Evolutionary conservation across 768 basidiomycete genomes (phyloP).

Genomic region (Auricularia sp.): DNA sequence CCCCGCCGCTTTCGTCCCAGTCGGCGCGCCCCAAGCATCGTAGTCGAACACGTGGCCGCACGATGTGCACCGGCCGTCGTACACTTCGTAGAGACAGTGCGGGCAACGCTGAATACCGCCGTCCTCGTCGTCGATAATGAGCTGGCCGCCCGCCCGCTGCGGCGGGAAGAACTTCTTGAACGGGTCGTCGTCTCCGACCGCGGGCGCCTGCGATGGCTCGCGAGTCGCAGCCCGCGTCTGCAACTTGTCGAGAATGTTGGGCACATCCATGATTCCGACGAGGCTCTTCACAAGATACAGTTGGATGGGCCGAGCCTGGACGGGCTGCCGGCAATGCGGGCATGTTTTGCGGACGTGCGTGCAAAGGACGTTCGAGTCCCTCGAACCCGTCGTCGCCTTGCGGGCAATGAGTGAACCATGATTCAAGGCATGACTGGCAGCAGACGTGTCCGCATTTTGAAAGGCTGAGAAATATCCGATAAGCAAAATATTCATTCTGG

Average conservation of each 20-base stretch:
- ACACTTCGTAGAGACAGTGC: conserved; percentile 72
- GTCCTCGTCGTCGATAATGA: conserved; percentile 64
- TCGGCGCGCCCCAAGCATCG: neutral
- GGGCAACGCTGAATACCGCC: conserved; percentile 68
- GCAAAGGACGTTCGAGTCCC: conserved; percentile 13
- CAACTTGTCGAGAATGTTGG: conserved; percentile 32
- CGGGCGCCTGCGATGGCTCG: conserved; percentile 4
- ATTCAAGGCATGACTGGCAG: conserved; percentile 34
- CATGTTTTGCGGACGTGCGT: conserved; percentile 31
- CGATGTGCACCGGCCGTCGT: conserved; percentile 50
- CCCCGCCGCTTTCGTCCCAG: neutral
- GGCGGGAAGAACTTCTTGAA: conserved; percentile 16
- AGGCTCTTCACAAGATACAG: conserved; percentile 40
- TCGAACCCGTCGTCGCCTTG: conserved; percentile 15
- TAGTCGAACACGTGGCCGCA: conserved; percentile 48
- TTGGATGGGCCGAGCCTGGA: conserved; percentile 36
- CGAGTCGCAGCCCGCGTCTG: conserved; percentile 13
- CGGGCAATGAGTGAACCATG: conserved; percentile 56
- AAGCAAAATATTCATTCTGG: conserved; percentile 51
- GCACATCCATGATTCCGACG: conserved; percentile 38
- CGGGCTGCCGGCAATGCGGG: conserved; percentile 35
- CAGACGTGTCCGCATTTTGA: conserved; percentile 6
- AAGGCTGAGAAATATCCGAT: neutral
- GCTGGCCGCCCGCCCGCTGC: conserved; percentile 25
- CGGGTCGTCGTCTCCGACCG: conserved; percentile 35